phyloP scores from a whole-genome alignment of 2,329 filamentous ascomycete genomes.

The Emergomyces pasteurianus region DNA sequence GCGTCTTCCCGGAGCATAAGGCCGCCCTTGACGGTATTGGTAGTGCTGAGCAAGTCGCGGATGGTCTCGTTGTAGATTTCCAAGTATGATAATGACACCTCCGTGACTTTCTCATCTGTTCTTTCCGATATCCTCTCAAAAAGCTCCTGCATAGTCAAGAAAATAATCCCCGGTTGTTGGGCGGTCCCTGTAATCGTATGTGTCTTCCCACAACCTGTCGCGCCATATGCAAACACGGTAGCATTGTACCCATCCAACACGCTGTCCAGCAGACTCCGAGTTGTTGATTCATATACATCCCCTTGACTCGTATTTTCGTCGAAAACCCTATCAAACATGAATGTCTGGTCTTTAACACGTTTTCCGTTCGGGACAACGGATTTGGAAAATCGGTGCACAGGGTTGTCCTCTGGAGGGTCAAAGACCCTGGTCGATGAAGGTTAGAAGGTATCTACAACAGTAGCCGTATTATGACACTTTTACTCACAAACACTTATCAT shows the following conservation, averaged over 20 bases:
- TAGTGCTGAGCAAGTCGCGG: constrained; percentile 76
- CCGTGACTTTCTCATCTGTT: constrained; percentile 74
- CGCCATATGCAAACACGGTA: constrained; percentile 95
- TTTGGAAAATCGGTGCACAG: constrained; percentile 74
- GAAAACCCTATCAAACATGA: constrained; percentile 92
- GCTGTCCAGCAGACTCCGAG: constrained; percentile 77
- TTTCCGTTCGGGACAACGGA: constrained; percentile 75
- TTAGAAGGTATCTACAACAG: neutral
- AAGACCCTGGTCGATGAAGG: constrained; percentile 56
- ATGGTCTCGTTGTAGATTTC: constrained; percentile 99
- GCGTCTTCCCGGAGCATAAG: constrained; percentile 91
- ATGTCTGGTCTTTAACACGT: constrained; percentile 93
- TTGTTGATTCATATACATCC: constrained; percentile 92
- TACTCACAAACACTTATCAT: constrained; percentile 86
- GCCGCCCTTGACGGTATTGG: constrained; percentile 63
- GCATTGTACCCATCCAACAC: constrained; percentile 97
- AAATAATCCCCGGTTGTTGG: constrained; percentile 93
- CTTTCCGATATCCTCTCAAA: constrained; percentile 92
- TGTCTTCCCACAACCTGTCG: constrained; percentile 95
- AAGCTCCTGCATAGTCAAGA: constrained; percentile 96
- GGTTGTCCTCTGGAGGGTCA: constrained; percentile 90
- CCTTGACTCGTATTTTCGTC: constrained; percentile 87
- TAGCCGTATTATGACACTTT: neutral
- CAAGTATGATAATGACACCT: constrained; percentile 84
- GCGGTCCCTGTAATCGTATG: constrained; percentile 92